phyloP scores from a whole-genome alignment of 1,284 basidiomycete species.

The Gastroboletus turbinatus region DNA sequence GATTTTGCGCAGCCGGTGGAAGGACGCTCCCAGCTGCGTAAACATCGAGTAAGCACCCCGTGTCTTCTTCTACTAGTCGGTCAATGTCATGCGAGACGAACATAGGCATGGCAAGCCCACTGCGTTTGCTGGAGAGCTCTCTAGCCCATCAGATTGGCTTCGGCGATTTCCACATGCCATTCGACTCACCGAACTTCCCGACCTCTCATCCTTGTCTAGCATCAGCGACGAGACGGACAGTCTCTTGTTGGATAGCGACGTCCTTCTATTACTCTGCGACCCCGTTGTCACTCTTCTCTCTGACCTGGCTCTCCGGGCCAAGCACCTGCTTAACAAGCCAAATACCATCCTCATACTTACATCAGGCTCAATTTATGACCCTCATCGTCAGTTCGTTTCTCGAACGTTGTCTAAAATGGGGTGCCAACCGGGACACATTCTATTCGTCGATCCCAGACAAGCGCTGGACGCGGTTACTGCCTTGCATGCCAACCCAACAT shows the following conservation, averaged over 20 bases:
- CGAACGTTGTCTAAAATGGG: slow-evolving; percentile 17
- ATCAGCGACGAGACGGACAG: slow-evolving; percentile 17
- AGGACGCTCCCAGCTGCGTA: slow-evolving; percentile 30
- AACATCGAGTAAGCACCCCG: slow-evolving; percentile 43
- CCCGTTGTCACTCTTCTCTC: slow-evolving; percentile 50
- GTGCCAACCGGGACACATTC: slow-evolving; percentile 34
- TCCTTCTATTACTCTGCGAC: slow-evolving; percentile 60
- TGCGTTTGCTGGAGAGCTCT: slow-evolving; percentile 17
- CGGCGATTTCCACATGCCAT: slow-evolving; percentile 49
- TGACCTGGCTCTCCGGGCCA: slow-evolving; percentile 34
- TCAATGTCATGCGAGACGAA: not conserved
- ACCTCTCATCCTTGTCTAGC: slow-evolving; percentile 23
- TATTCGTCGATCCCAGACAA: slow-evolving; percentile 56
- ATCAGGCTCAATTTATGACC: slow-evolving; percentile 27
- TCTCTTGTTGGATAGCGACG: slow-evolving; percentile 50
- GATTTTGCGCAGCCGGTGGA: slow-evolving; percentile 47
- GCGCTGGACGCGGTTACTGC: slow-evolving; percentile 52
- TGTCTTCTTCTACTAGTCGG: slow-evolving; percentile 4
- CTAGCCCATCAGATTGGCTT: slow-evolving; percentile 53
- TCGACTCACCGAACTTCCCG: slow-evolving; percentile 46
- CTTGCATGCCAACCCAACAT: slow-evolving; percentile 46
- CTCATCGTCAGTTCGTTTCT: slow-evolving; percentile 16
- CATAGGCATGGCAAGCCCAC: slow-evolving; percentile 25
- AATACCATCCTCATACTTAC: slow-evolving; percentile 55
- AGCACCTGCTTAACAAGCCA: slow-evolving; percentile 42